Evolutionary conservation across 768 basidiomycete genomes (phyloP), one percentile per base, ranked within the genome.

Genomic region (Pleurotus platypus): DNA sequence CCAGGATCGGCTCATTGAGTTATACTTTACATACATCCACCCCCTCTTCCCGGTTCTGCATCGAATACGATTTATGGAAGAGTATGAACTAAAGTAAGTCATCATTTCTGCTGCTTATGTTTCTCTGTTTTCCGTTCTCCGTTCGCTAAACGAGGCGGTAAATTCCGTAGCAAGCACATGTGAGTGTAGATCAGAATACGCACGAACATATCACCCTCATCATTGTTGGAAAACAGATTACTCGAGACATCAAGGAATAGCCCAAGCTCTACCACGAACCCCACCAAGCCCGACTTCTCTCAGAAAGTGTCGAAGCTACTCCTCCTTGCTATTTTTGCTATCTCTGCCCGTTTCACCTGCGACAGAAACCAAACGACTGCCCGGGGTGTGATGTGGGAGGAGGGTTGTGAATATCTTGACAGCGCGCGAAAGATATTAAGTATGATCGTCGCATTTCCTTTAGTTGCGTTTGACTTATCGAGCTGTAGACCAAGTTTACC

Each of bases 11-110:
- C 76, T 94, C 3, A 67, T 94, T 49, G 79, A 82, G 30, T 72
- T 92, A 6, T 95, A 91, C 69, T 94, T 94, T 70, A 82, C 82
- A 9, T 89, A 92, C 64, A 85, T 89, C 27, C 92, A 95, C 62
- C 92, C 93, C 5, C 77, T 85, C 53, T 89, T 90, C 63, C 94
- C 93, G 5, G 77, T 94, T 46, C 70, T 94, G n/a, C 83, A 90
- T 69, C 89, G 86, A 69, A 72, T 70, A 11, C 78, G 81, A 18
- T 92, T 94, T 68, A 67, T 89, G 62, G 69, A 79, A 15, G 85
- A 89, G 60, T 93, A 83, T 65, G 72, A 76, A 39, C 69, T 73
- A 13, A 79, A 78, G 85, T 84, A 61, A 62, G 71, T 35, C 53
- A 22, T 61, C 58, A 37, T 56, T 7, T 53, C 0, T 55, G 35